phyloP scores from a whole-genome alignment of 176 grass and related monocot genomes.

The Areca catechu region DNA sequence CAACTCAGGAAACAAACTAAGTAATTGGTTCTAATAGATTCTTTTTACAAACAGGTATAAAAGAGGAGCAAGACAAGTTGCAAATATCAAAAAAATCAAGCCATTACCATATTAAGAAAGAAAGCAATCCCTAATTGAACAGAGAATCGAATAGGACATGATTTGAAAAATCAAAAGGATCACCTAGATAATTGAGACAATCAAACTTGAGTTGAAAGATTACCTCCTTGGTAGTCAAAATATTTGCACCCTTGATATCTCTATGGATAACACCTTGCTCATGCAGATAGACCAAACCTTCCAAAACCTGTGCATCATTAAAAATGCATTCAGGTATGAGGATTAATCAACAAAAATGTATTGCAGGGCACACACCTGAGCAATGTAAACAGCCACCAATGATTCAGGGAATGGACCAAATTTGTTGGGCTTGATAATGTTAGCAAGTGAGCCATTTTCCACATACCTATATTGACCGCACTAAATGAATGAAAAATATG shows the following conservation, averaged over 20 bases:
- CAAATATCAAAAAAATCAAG: too few species aligned
- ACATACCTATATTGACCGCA: slow-evolving; percentile 57
- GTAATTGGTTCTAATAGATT: too few species aligned
- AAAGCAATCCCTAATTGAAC: too few species aligned
- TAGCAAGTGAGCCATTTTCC: slow-evolving; percentile 97
- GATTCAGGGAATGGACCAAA: slow-evolving; percentile 98
- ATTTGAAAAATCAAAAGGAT: too few species aligned
- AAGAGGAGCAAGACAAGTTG: too few species aligned
- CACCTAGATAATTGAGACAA: too few species aligned
- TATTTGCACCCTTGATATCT: slow-evolving; percentile 99
- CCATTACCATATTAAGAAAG: too few species aligned
- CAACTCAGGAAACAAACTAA: too few species aligned
- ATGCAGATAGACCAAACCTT: slow-evolving; percentile 96
- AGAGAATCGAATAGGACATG: too few species aligned
- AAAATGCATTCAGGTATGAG: slow-evolving; percentile 5
- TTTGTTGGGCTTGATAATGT: slow-evolving; percentile 99
- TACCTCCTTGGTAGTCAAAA: slow-evolving; percentile 96
- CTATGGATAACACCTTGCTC: slow-evolving; percentile 99
- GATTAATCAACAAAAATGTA: slow-evolving; percentile 14
- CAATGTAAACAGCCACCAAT: slow-evolving; percentile 88
- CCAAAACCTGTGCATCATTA: slow-evolving; percentile 59
- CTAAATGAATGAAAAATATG: not conserved
- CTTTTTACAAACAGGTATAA: too few species aligned
- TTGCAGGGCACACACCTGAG: slow-evolving; percentile 57
- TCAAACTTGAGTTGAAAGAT: not conserved